A percentile compares a stretch with the other conserved stretches of the same genome.
Conservation (phyloP, 2,329 filamentous ascomycete genomes). For the Westerdykella sp. region DNA sequence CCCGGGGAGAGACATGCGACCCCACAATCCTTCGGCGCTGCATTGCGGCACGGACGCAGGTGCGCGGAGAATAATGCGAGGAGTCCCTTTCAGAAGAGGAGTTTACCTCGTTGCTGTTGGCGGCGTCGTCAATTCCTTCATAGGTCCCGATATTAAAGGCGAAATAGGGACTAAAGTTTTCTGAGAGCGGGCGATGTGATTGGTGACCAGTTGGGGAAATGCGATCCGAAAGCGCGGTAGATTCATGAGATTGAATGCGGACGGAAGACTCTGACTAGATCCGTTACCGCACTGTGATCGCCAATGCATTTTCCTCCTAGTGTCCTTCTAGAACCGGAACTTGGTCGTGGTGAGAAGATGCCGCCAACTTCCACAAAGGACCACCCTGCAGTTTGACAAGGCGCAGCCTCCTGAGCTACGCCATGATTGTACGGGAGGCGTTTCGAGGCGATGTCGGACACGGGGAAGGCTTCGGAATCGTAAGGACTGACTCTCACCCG, state of each 20-base stretch:
- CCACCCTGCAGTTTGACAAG: neutral
- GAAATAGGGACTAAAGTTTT: neutral
- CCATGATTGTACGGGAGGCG: conserved; percentile 1
- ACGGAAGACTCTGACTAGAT: conserved; percentile 1
- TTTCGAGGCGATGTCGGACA: conserved; percentile 12
- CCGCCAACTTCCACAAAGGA: conserved; percentile 1
- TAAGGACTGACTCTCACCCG: conserved; percentile 6
- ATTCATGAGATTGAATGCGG: conserved; percentile 1
- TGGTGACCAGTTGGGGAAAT: conserved; percentile 1
- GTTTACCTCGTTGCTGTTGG: neutral
- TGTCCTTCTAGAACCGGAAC: conserved; percentile 22
- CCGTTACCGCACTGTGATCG: conserved; percentile 16
- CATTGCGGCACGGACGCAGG: conserved; percentile 13
- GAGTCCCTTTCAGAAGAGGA: conserved; percentile 1
- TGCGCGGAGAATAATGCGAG: conserved; percentile 15
- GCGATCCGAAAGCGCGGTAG: conserved; percentile 9
- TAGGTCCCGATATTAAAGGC: neutral
- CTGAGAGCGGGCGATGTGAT: neutral
- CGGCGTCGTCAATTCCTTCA: neutral
- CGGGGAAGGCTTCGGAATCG: neutral
- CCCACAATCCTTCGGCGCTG: conserved; percentile 18
- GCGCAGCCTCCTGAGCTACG: conserved; percentile 1
- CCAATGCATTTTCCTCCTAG: conserved; percentile 19
- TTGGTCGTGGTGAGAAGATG: conserved; percentile 12
- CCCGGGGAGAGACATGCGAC: conserved; percentile 14